Evolutionary conservation across 345 rosid species (phyloP).

Genomic region (Eucalyptus polyanthemos): DNA sequence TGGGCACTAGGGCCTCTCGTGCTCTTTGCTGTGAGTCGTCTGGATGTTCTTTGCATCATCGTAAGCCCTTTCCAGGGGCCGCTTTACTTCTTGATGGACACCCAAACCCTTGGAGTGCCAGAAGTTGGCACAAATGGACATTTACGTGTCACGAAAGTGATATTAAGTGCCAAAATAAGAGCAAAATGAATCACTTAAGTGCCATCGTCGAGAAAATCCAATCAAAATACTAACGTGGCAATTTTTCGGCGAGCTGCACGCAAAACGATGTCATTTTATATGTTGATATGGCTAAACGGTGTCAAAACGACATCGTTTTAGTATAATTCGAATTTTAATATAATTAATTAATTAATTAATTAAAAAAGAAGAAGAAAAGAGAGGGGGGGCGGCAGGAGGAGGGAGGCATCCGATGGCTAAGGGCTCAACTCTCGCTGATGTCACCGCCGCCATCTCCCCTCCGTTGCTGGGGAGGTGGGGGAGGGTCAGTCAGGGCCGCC

Average conservation of each 20-base stretch:
- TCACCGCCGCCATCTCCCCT: too few relatives aligned
- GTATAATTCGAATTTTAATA: too few relatives aligned
- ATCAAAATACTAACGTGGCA: rapidly evolving
- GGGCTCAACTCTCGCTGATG: too few relatives aligned
- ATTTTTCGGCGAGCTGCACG: rapidly evolving
- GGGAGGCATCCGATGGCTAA: rapidly evolving
- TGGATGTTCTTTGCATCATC: conserved; percentile 53
- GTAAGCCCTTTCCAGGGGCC: conserved; percentile 36
- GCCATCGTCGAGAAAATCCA: rapidly evolving
- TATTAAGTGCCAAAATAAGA: rapidly evolving
- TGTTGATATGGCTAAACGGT: too few relatives aligned
- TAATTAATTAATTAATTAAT: too few relatives aligned
- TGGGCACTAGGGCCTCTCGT: conserved; percentile 22
- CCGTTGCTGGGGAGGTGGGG: too few relatives aligned
- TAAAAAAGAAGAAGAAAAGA: too few relatives aligned
- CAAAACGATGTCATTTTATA: too few relatives aligned
- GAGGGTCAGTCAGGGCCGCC: too few relatives aligned
- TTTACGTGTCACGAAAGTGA: rapidly evolving
- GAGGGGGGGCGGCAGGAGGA: too few relatives aligned
- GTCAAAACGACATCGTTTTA: too few relatives aligned
- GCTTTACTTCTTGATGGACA: conserved; percentile 13
- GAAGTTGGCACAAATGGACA: rapidly evolving
- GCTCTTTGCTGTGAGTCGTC: conserved; percentile 50
- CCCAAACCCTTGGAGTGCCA: rapidly evolving
- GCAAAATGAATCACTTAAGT: rapidly evolving